These are phyloP conservation scores for Hygrocybe punicea DNA, from an alignment of 768 basidiomycete species.

Conservation along the genomic window DNA sequence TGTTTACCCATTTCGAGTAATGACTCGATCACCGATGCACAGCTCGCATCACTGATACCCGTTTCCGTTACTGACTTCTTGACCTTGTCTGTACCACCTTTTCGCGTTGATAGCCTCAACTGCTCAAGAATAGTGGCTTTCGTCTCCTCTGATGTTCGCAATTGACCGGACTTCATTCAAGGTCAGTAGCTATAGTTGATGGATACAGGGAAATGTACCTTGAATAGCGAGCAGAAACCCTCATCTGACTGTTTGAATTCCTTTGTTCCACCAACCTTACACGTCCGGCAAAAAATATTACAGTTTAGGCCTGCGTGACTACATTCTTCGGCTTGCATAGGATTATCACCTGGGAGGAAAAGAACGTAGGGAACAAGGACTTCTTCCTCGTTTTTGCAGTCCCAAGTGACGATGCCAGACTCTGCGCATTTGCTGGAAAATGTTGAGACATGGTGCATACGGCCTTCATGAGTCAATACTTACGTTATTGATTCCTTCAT, in stretches of 20 bases:
- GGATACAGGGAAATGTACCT: not conserved
- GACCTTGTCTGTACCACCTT: slow-evolving; percentile 1
- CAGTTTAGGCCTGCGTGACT: slow-evolving; percentile 30
- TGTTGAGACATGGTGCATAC: not conserved
- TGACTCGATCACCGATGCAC: not conserved
- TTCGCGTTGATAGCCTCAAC: not conserved
- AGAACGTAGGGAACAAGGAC: slow-evolving; percentile 24
- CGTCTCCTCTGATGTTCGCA: slow-evolving; percentile 3
- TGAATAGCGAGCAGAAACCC: slow-evolving; percentile 26
- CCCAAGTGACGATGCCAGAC: slow-evolving; percentile 16
- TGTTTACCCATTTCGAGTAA: not conserved
- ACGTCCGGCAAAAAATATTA: slow-evolving; percentile 33
- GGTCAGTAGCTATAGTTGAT: slow-evolving; percentile 8
- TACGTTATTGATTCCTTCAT: slow-evolving; percentile 29
- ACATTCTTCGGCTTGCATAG: slow-evolving; percentile 38
- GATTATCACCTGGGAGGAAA: slow-evolving; percentile 28
- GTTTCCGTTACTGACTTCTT: not conserved
- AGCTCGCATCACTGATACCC: not conserved
- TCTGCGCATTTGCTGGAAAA: slow-evolving; percentile 1
- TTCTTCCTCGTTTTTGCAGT: slow-evolving; percentile 20
- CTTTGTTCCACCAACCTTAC: slow-evolving; percentile 28
- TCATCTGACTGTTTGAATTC: slow-evolving; percentile 22
- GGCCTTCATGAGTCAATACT: not conserved
- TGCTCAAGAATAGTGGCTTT: not conserved
- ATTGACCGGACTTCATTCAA: not conserved